Evolutionary conservation across 192 early-diverging fungal species (phyloP), one percentile per base, ranked within the genome.

Genomic region (Linnemannia hyalina): DNA sequence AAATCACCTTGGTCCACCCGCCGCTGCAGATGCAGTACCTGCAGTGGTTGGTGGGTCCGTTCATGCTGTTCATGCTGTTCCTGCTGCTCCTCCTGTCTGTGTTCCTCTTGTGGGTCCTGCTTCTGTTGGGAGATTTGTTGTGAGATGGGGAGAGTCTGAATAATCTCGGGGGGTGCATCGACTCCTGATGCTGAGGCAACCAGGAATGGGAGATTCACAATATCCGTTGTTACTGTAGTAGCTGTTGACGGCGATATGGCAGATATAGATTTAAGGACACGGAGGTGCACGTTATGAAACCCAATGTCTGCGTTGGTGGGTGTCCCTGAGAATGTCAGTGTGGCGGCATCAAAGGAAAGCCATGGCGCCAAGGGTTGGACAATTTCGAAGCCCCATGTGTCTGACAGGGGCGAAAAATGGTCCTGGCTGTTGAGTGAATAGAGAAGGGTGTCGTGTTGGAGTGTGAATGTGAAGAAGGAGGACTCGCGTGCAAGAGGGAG

Each of bases 261-360:
- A 63, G 57, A 63, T 63, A 26, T 63, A 32, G 26, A 32, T 65
- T 32, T 65, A 29, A 65, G 26, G 32, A 65, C 60, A 65, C 72
- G 72, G 42, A 73, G 72, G 20, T 42, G 32, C 26, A 73, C 72
- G 15, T 42, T 49, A 42, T 73, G 72, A 26, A 47, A 42, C 29
- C 72, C 72, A 26, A 35, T 73, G 40, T 73, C 72, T n/a, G n/a
- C 13, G 6, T 35, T 22, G 26, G 72, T 73, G 46, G 72, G 72
- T 32, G 72, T 47, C 26, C 72, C 72, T 26, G 72, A 73, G 46
- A 73, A 73, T 47, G 72, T 73, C 46, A 26, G 41, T 49, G 72
- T 73, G 26, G 72, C 13, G 18, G 72, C 26, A 41, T 73, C 44
- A 42, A 73, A 47, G 41, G 41, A 47, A 26, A 73, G 72, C 72